Conservation (phyloP, 2,329 filamentous ascomycete genomes). For the Neoarthrinium moseri region DNA sequence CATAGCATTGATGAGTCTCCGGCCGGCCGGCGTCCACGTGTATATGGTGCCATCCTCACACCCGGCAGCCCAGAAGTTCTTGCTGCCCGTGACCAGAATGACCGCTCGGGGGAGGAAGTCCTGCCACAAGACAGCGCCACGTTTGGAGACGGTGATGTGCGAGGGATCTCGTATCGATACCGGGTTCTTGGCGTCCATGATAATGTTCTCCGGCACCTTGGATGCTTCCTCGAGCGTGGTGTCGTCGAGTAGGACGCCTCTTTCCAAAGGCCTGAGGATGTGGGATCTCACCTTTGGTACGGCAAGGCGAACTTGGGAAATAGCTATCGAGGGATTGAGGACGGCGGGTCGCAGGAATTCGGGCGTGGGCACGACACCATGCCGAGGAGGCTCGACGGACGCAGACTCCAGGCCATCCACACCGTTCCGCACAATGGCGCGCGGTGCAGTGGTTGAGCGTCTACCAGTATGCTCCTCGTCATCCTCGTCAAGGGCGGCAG, state of each 20-base stretch:
- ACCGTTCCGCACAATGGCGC: constrained; percentile 73
- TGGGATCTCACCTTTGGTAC: constrained; percentile 83
- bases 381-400: constrained; percentile 55
- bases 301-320: constrained; percentile 82
- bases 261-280: constrained; percentile 79
- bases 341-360: constrained; percentile 88
- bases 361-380: constrained; percentile 67
- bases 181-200: constrained; percentile 89
- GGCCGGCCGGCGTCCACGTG: constrained; percentile 88
- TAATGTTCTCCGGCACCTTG: constrained; percentile 65
- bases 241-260: constrained; percentile 54
- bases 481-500: constrained; percentile 72
- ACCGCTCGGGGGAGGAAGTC: constrained; percentile 87
- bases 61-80: constrained; percentile 86
- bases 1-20: constrained; percentile 80
- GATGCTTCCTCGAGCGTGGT: constrained; percentile 58
- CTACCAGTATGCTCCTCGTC: constrained; percentile 57
- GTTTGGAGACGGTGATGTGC: constrained; percentile 76
- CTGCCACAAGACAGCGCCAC: constrained; percentile 83
- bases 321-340: constrained; percentile 74
- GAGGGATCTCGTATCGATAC: constrained; percentile 76
- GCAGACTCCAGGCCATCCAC: constrained; percentile 77
- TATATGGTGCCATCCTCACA: constrained; percentile 92
- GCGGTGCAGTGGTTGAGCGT: constrained; percentile 64
- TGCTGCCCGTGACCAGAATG: constrained; percentile 87